Percentiles rank a stretch among this genome's conserved stretches.
Evolutionary conservation across 2,329 filamentous ascomycete genomes (phyloP).

Genomic region (Onygenales sp.): DNA sequence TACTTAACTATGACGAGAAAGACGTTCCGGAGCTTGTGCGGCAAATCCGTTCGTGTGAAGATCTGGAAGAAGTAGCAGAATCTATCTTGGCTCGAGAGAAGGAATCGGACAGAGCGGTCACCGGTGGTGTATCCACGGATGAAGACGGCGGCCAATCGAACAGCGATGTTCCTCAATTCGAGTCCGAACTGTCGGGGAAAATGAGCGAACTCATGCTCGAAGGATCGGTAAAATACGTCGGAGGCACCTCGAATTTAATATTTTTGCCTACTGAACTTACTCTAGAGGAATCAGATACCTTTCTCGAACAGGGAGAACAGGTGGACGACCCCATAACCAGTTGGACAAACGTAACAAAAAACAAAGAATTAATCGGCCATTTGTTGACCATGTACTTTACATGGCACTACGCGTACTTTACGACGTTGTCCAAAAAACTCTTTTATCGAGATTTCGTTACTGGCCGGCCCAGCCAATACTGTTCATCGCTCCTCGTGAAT

Average conservation of each 20-base stretch:
- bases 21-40: conserved; percentile 73
- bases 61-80: conserved; percentile 54
- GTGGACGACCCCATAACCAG: conserved; percentile 64
- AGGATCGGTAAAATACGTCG: conserved; percentile 81
- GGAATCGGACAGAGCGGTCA: conserved; percentile 28
- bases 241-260: conserved; percentile 87
- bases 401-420: conserved; percentile 97
- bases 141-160: conserved; percentile 32
- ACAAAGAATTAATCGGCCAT: conserved; percentile 70
- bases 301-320: conserved; percentile 36
- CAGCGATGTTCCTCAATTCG: conserved; percentile 40
- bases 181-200: conserved; percentile 78
- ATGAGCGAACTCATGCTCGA: conserved; percentile 88
- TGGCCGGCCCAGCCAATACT: conserved; percentile 65
- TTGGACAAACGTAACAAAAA: conserved; percentile 80
- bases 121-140: conserved; percentile 21
- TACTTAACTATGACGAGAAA: conserved; percentile 83
- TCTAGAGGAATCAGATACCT: conserved; percentile 27
- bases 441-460: conserved; percentile 79
- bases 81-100: conserved; percentile 47
- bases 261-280: conserved; percentile 54
- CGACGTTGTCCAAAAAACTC: conserved; percentile 72
- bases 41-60: conserved; percentile 80
- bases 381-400: conserved; percentile 96
- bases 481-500: conserved; percentile 83